Evolutionary conservation across 805 yeast genomes (phyloP), one percentile per base, ranked within the genome.

Genomic region (Clavispora vitiphila): DNA sequence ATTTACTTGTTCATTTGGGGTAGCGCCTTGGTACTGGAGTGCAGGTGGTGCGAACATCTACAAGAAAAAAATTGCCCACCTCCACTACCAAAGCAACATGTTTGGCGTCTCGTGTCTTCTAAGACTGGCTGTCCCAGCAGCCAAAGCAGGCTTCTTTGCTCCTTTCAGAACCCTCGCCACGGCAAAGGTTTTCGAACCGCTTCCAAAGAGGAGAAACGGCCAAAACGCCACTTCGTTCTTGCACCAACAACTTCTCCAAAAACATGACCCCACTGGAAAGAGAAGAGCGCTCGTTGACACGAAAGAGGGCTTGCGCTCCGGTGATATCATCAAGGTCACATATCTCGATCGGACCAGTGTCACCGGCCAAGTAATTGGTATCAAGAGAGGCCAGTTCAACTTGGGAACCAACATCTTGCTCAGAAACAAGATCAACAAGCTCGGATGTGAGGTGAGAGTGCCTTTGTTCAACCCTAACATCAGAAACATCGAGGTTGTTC

Each of bases 361-460:
- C 48, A 72, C 80, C 18, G 99, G 98, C 5, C 83, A 83, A 60
- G 78, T 89, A 1, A 66, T 91, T 41, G 89, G 86, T 40, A 73
- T 89, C 42, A 84, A 83, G 57, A 77, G 90, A 57, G 64, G 65
- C 24, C 61, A 55, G 23, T 74, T 79, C 47, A 81, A 80, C 30
- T 65, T 85, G 34, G 88, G 86, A 35, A 77, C 95, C 14, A 83
- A 85, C 46, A 65, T 91, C n/a, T 67, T 87, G 42, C 62, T 91
- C 49, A 81, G 99, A 71, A 87, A 89, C 60, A 87, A 84, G 58
- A 71, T 87, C 52, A 74, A 82, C 47, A 85, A 84, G 53, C 66
- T 86, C n/a, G 95, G 95, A 42, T 91, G 87, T 38, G 98, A 91
- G 57, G 67, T 83, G 48, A 73, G 91, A 47, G 78, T 89, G 37